Conservation (phyloP, 148 eudicot genomes). For the Euryodendron excelsum region DNA sequence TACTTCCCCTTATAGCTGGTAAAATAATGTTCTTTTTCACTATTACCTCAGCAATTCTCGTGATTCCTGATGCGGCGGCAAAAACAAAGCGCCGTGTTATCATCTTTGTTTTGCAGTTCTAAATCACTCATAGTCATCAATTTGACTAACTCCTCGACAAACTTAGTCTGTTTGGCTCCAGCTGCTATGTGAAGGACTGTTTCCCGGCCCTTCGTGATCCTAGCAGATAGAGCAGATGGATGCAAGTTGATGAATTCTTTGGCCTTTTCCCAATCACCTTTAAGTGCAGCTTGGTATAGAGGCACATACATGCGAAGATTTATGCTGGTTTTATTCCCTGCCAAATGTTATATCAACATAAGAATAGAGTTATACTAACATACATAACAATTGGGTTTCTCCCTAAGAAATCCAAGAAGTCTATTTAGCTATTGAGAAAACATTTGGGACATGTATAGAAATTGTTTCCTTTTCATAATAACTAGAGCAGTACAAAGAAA, state of each 20-base stretch:
- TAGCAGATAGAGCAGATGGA: constrained; percentile 5
- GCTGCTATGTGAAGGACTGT: constrained; percentile 45
- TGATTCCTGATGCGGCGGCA: constrained; percentile 39
- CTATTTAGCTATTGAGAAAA: too few relatives aligned
- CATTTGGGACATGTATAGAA: too few relatives aligned
- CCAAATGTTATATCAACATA: neutral
- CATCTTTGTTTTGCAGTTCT: constrained; percentile 15
- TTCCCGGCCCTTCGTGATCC: constrained; percentile 31
- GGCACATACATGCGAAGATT: constrained; percentile 10
- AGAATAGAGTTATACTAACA: neutral
- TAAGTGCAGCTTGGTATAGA: constrained; percentile 33
- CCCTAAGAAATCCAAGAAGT: too few relatives aligned
- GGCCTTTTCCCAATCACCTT: constrained; percentile 35
- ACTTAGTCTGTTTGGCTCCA: constrained; percentile 19
- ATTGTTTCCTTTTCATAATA: too few relatives aligned
- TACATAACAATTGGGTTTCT: too few relatives aligned
- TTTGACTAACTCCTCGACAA: constrained; percentile 23
- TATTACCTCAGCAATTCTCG: constrained; percentile 29
- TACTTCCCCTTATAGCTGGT: neutral
- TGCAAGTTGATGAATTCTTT: neutral
- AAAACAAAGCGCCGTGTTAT: constrained; percentile 39
- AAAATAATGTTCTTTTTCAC: neutral
- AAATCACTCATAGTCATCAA: constrained; percentile 8
- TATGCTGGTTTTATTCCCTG: neutral
- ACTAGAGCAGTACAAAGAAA: too few relatives aligned